Evolutionary conservation across 2,329 filamentous ascomycete genomes (phyloP), one percentile per base, ranked within the genome.

Genomic region (Colletotrichum tofieldiae): DNA sequence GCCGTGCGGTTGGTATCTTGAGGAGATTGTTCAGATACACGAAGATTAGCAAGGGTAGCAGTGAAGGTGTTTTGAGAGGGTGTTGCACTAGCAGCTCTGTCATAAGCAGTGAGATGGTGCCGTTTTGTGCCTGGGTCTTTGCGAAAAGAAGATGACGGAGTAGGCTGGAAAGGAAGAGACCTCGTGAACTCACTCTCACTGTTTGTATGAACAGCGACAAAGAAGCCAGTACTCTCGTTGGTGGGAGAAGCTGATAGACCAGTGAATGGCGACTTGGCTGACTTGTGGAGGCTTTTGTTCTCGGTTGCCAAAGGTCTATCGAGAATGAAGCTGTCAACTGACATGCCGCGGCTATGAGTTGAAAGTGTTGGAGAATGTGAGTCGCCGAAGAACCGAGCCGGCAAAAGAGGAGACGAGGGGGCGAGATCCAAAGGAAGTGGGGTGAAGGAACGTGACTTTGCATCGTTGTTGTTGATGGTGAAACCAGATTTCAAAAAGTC

Each of bases 371-470:
- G 54, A 55, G 54, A 54, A n/a, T 55, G 55, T 45, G 54, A 70
- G 60, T 41, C 41, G 54, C n/a, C 58, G 54, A 49, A 54, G 51
- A 65, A 56, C 20, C 63, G 39, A 14, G 65, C 26, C 49, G 70
- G 70, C 29, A 69, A 18, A 11, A 72, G 66, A 18, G 70, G 70
- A 20, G 70, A 69, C 6, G 47, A 65, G 39, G 70, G 70, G 39
- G 56, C 52, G 6, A 72, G 47, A 32, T 72, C 35, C 65, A 72
- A 59, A 55, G 59, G 39, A 69, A 72, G 70, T 29, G 59, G 70
- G 43, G 58, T 26, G 26, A 72, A 64, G 23, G 60, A 70, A 49
- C 47, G 47, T 61, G 52, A 49, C 51, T 72, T 70, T 37, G 37
- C 32, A 16, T 65, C 45, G 11, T 51, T 54, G 35, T 59, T 23